phyloP scores from a whole-genome alignment of 2,329 filamentous ascomycete genomes.

The Calycina herbarum region DNA sequence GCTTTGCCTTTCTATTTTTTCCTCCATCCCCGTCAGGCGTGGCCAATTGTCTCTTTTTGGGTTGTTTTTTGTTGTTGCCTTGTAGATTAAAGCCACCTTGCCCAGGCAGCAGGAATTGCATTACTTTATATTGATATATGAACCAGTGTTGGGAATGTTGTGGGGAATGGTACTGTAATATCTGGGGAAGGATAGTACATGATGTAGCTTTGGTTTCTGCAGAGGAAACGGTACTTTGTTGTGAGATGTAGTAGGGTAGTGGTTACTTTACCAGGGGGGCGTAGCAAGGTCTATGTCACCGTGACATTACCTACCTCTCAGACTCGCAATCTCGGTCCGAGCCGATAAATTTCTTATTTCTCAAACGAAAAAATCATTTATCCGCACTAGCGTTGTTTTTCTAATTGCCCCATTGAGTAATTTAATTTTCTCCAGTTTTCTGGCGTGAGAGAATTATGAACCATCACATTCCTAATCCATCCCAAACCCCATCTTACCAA shows the following conservation, averaged over 20 bases:
- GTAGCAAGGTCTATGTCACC: not conserved
- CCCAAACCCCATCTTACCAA: not conserved
- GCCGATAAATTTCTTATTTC: not conserved
- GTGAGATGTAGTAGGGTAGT: not conserved
- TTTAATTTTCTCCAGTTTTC: not conserved
- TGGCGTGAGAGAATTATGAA: not conserved
- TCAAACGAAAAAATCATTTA: not conserved
- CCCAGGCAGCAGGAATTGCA: not conserved
- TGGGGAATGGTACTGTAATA: no score
- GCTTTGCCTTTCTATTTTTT: not conserved
- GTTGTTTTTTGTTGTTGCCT: not conserved
- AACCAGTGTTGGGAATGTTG: not conserved
- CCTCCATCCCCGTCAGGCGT: not conserved
- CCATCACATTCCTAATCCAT: no score
- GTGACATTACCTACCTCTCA: not conserved
- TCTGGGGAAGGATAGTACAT: no score
- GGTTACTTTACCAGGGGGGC: not conserved
- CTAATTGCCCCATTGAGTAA: not conserved
- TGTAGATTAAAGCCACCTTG: not conserved
- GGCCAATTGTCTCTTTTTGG: not conserved
- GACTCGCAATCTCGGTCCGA: conserved; percentile 1
- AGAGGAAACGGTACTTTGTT: not conserved
- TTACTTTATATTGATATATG: not conserved
- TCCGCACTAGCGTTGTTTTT: not conserved
- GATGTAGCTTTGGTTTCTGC: no score